phyloP scores from a whole-genome alignment of 306 rosid species.

The Rosa chinensis region DNA sequence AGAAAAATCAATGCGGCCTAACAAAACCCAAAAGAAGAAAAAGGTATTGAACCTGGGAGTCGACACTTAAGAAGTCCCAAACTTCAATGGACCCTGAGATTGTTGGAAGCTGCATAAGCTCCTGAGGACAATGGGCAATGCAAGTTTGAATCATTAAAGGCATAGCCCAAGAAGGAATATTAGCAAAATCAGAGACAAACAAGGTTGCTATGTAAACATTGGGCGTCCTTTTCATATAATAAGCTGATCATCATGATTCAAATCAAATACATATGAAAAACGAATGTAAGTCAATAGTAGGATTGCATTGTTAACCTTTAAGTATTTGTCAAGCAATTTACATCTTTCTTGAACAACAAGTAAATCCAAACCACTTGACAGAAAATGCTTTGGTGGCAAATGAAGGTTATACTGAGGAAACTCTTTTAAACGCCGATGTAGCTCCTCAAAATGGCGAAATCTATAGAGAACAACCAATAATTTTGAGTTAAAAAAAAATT shows the following conservation, averaged over 20 bases:
- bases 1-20: background rate
- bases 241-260: slow-evolving; percentile 13
- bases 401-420: slow-evolving; percentile 88
- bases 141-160: slow-evolving; percentile 25
- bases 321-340: slow-evolving; percentile 72
- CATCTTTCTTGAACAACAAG: slow-evolving; percentile 85
- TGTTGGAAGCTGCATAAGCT: slow-evolving; percentile 88
- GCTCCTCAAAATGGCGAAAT: slow-evolving; percentile 99
- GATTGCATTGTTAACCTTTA: slow-evolving; percentile 60
- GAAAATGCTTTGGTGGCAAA: slow-evolving; percentile 97
- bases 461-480: slow-evolving; percentile 35
- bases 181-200: slow-evolving; percentile 22
- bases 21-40: slow-evolving; percentile 14
- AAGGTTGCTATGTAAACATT: slow-evolving; percentile 7
- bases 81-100: slow-evolving; percentile 98
- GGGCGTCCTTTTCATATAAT: background rate
- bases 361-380: slow-evolving; percentile 88
- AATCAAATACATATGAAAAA: background rate
- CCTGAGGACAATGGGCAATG: slow-evolving; percentile 50
- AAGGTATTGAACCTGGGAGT: slow-evolving; percentile 78
- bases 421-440: slow-evolving; percentile 90
- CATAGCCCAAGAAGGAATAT: slow-evolving; percentile 3
- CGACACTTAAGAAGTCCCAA: slow-evolving; percentile 98
- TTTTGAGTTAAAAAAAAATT: slow-evolving; percentile 10
- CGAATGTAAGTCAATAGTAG: background rate